Evolutionary conservation across 805 yeast genomes (phyloP), one percentile per base, ranked within the genome.

Genomic region (Wickerhamiella cacticola): DNA sequence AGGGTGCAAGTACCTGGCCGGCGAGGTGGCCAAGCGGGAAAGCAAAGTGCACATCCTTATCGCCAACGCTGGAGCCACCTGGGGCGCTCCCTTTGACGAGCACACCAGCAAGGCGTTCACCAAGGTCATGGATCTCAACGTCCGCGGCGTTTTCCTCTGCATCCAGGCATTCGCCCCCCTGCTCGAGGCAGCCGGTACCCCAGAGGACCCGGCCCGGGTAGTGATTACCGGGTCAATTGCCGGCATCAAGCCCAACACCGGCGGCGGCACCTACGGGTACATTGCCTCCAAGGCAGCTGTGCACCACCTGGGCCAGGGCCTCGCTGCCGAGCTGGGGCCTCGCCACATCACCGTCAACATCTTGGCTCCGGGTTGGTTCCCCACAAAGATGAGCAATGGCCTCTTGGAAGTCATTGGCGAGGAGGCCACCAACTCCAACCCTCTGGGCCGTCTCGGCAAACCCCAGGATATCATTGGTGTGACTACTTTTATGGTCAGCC

Each of bases 11-110:
- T 53, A 62, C 18, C 71, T 81, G 52, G 63, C 56, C 42, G 61
- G 67, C 5, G 69, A 67, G 33, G 72, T 73, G 13, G 51, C 61
- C 13, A 60, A 63, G 49, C 59, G 58, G 18, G 72, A 73, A 22
- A 22, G 57, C 12, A 67, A 70, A 55, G 69, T 80, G 31, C 77
- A 81, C 61, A 78, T 81, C 51, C 68, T 81, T 52, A 69, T 79
- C 55, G 84, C 87, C 43, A 82, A 81, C 57, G 88, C 89, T 5
- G 89, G 89, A 25, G 86, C 87, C 7, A 65, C 80, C 12, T 81
- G 88, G 88, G 88, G 87, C 16, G 79, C 76, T 1, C 74, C 74
- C 10, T 62, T 82, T 43, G 77, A 69, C 33, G 63, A 65, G 9
- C 87, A 82, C 57, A 76, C 84, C 2, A 76, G 75, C 24, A 51